Evolutionary conservation across 441 rosid species (phyloP).

Genomic region (Corymbia calophylla): DNA sequence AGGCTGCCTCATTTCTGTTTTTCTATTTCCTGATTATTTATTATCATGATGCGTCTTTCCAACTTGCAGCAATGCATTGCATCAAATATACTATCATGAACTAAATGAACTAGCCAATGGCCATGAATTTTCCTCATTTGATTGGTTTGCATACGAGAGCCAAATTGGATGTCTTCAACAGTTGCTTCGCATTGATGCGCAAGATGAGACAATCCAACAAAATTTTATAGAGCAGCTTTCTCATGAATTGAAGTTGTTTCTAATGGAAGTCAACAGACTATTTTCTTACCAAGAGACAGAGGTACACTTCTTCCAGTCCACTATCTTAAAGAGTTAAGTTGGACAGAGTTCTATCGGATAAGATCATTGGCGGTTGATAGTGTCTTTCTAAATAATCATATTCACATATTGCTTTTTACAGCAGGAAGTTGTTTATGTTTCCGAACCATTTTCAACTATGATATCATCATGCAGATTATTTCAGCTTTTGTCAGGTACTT

Average conservation of each 20-base stretch:
- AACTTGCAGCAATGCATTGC: constrained; percentile 55
- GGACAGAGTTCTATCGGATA: background rate
- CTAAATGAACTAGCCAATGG: constrained; percentile 25
- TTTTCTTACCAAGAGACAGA: constrained; percentile 43
- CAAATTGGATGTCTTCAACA: constrained; percentile 41
- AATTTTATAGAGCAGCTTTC: constrained; percentile 39
- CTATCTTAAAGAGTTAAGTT: background rate
- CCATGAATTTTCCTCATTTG: constrained; percentile 8
- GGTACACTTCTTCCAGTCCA: constrained; percentile 28
- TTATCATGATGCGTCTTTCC: background rate
- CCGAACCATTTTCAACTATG: background rate
- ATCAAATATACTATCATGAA: constrained; percentile 45
- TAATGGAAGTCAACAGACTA: constrained; percentile 23
- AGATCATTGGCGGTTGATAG: background rate
- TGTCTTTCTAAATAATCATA: background rate
- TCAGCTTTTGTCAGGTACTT: constrained; percentile 38
- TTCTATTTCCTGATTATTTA: background rate
- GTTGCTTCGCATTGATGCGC: constrained; percentile 28
- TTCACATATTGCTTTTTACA: background rate
- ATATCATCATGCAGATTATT: background rate
- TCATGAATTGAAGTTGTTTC: constrained; percentile 35
- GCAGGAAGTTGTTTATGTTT: background rate
- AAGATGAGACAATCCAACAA: constrained; percentile 10
- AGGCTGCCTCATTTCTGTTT: background rate
- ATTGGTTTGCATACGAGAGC: constrained; percentile 22